phyloP scores from a whole-genome alignment of 2,329 filamentous ascomycete genomes.

The Sarocladium kiliense region DNA sequence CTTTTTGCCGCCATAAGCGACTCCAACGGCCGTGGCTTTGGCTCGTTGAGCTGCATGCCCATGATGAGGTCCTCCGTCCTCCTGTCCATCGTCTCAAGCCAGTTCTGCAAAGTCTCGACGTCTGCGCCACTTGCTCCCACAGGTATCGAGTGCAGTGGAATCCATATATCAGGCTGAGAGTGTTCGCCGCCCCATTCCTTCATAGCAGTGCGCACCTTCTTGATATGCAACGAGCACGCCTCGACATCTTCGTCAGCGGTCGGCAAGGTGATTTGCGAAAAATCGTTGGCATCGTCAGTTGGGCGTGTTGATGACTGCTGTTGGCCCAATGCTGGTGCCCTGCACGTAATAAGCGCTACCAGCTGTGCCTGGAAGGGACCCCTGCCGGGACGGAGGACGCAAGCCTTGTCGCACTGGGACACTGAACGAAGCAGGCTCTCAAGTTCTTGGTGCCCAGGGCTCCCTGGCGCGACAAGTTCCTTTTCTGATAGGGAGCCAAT shows the following conservation, averaged over 20 bases:
- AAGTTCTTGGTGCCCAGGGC: slow-evolving; percentile 8
- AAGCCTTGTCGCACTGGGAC: slow-evolving; percentile 7
- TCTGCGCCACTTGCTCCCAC: not conserved
- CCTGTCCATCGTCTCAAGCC: slow-evolving; percentile 49
- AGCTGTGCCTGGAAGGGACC: slow-evolving; percentile 12
- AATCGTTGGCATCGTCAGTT: not conserved
- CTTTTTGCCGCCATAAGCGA: not conserved
- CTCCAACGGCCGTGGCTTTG: slow-evolving; percentile 29
- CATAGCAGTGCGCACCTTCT: slow-evolving; percentile 34
- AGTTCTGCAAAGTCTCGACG: slow-evolving; percentile 35
- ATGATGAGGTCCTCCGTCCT: slow-evolving; percentile 39
- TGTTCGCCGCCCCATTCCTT: slow-evolving; percentile 26
- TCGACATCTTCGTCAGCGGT: not conserved
- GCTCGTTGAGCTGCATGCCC: slow-evolving; percentile 34
- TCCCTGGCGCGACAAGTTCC: not conserved
- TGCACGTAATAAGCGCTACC: slow-evolving; percentile 9
- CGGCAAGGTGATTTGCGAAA: not conserved
- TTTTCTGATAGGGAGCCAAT: not conserved
- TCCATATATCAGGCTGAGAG: slow-evolving; percentile 41
- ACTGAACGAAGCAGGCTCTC: slow-evolving; percentile 8
- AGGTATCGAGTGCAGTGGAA: slow-evolving; percentile 42
- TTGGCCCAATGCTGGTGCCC: not conserved
- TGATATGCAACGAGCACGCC: slow-evolving; percentile 24
- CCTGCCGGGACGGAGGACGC: not conserved
- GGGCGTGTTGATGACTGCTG: not conserved